A percentile compares a stretch with the other conserved stretches of the same genome.
Conservation (phyloP, 805 yeast genomes). For the Kregervanrija pseudodelftensis region DNA sequence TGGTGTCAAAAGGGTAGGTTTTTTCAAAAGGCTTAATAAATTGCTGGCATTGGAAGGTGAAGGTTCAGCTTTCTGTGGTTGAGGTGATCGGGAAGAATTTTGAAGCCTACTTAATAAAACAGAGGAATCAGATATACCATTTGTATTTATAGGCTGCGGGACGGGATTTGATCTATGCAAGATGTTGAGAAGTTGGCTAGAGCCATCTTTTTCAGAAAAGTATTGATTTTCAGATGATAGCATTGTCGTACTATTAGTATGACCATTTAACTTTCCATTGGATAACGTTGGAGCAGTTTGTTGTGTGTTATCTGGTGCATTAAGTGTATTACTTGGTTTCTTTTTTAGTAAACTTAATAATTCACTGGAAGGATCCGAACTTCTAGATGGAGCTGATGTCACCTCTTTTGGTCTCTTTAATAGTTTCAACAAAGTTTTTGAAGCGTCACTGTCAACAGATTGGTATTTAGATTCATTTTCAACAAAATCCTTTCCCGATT, state of each 20-base stretch:
- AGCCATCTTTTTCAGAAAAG: background rate
- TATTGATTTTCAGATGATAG: no score
- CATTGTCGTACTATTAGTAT: no score
- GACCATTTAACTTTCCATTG: no score
- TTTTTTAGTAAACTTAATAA: conserved; percentile 6
- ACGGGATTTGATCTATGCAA: background rate
- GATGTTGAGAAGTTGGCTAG: background rate
- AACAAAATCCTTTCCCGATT: background rate
- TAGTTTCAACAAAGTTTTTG: conserved; percentile 1
- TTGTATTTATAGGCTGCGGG: background rate
- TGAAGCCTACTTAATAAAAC: no score
- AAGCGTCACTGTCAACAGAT: background rate
- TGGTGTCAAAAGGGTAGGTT: background rate
- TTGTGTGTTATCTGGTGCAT: no score
- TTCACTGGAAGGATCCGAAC: conserved; percentile 2
- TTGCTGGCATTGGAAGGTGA: background rate
- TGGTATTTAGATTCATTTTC: background rate
- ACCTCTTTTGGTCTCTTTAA: conserved; percentile 2
- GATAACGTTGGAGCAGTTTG: no score
- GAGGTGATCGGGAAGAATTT: background rate
- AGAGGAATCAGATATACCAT: no score
- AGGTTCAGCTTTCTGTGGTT: background rate
- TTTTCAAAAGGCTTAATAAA: conserved; percentile 8
- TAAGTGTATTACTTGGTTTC: background rate
- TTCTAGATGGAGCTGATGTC: background rate